Evolutionary conservation across 352 stramenopile genomes (phyloP).

Genomic region (Pythium graminicola): DNA sequence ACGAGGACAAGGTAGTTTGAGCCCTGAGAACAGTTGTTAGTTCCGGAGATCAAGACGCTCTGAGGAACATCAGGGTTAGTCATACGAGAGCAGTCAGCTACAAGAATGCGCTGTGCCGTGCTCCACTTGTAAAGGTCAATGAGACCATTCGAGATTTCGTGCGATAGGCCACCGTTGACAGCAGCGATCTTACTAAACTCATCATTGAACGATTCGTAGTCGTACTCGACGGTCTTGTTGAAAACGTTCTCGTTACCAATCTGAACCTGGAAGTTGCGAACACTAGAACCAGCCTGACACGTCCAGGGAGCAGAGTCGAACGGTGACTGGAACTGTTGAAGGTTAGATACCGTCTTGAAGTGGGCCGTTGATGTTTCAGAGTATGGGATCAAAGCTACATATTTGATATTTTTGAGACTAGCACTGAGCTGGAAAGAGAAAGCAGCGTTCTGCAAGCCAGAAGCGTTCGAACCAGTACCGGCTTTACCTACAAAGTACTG

Average conservation of each 20-base stretch:
- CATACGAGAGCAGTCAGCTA: conserved; percentile 20
- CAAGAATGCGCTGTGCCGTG: conserved; percentile 12
- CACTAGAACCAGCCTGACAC: conserved; percentile 14
- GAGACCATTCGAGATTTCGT: conserved; percentile 21
- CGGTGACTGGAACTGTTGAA: conserved; percentile 18
- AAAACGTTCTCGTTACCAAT: conserved; percentile 29
- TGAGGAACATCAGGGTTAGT: conserved; percentile 13
- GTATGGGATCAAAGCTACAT: conserved; percentile 19
- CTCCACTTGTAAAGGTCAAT: conserved; percentile 22
- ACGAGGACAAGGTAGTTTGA: conserved; percentile 2
- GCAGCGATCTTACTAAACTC: conserved; percentile 20
- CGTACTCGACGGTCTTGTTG: conserved; percentile 21
- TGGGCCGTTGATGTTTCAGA: conserved; percentile 12
- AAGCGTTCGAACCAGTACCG: conserved; percentile 10
- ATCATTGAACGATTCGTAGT: conserved; percentile 19
- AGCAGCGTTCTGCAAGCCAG: conserved; percentile 12
- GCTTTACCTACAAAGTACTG: conserved; percentile 21
- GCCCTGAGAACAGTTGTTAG: conserved; percentile 11
- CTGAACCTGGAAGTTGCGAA: conserved; percentile 24
- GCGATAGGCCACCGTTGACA: conserved; percentile 23
- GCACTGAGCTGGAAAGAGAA: conserved; percentile 18
- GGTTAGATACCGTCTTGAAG: not conserved
- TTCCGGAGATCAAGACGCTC: conserved; percentile 3
- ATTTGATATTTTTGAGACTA: conserved; percentile 22
- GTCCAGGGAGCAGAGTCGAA: conserved; percentile 29